Evolutionary conservation across 192 early-diverging fungal genomes (phyloP), one percentile per base, ranked within the genome.

Genomic region (Coemansia sp.): DNA sequence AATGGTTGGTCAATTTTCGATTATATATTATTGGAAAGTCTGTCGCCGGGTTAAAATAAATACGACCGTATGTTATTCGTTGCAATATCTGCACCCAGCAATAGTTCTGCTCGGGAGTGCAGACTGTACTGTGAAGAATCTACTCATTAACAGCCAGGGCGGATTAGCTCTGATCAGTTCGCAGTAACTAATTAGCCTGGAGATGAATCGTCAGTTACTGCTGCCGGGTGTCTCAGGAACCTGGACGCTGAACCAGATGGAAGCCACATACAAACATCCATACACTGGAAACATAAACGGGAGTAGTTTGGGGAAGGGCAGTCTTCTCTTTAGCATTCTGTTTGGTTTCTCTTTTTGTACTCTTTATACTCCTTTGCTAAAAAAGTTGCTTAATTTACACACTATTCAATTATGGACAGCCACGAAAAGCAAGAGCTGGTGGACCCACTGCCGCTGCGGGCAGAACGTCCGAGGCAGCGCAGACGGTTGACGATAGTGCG

Each of bases 401-500:
- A 52, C 22, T 21, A 21, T 21, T 21, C 21, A 21, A 27, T 53
- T n/a, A 56, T 56, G 56, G 35, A 57, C 56, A 27, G 19, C 29
- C n/a, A 35, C 31, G 56, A 57, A 35, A 57, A 57, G 56, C 25
- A 57, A 16, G 56, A 11, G 37, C 37, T 57, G 14, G 56, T 57
- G 21, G 31, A 57, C 6, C 14, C 37, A 21, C 17, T 27, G 31
- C 2, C 56, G 4, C 31, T 38, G n/a, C 4, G 31, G 19, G 14
- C 41, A 45, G 41, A n/a, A 25, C 56, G 31, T 11, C 31, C 5
- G 14, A 3, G 31, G 16, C 8, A 5, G 56, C 29, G 31, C 31
- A 12, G 57, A 19, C 57, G 62, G 38, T 22, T 75, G 47, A 5
- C 17, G 29, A 17, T 62, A 4, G 67, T 65, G 12, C 67, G 67